A percentile compares a stretch with the other conserved stretches of the same genome.
These are phyloP conservation scores for Avena eriantha DNA, from an alignment of 176 grass and related monocot species.

Conservation along the genomic window DNA sequence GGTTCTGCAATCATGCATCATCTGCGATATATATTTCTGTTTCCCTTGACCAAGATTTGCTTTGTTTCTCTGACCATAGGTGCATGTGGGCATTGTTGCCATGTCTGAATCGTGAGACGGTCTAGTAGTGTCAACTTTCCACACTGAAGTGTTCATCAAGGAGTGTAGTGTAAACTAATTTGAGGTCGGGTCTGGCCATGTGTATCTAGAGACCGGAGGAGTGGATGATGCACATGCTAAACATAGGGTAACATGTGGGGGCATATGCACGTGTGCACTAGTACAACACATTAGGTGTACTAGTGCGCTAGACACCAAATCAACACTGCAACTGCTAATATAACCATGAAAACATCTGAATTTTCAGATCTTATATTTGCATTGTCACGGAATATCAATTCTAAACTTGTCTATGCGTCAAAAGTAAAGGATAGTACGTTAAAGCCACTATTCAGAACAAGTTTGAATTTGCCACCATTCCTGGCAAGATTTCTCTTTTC, in stretches of 20 bases:
- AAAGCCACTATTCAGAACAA: too few relatives aligned
- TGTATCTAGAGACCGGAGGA: background rate
- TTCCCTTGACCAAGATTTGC: background rate
- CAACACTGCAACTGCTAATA: background rate
- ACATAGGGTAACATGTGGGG: background rate
- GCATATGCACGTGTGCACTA: background rate
- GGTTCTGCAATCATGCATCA: background rate
- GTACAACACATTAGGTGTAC: background rate
- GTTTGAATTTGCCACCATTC: too few relatives aligned
- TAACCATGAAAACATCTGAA: background rate
- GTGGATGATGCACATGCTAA: conserved; percentile 11
- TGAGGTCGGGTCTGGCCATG: background rate
- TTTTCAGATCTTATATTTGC: background rate
- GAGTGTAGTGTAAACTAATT: background rate
- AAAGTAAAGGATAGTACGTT: background rate
- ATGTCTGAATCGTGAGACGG: background rate
- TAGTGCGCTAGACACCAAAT: background rate
- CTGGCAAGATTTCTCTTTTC: too few relatives aligned
- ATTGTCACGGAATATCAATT: background rate
- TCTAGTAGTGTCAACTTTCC: background rate
- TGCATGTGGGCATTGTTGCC: background rate
- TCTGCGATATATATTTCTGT: background rate
- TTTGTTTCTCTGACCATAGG: background rate
- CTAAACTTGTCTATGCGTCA: background rate
- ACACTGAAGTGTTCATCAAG: background rate